These are phyloP conservation scores for Russula sp. DNA, from an alignment of 768 basidiomycete species.

Conservation along the genomic window DNA sequence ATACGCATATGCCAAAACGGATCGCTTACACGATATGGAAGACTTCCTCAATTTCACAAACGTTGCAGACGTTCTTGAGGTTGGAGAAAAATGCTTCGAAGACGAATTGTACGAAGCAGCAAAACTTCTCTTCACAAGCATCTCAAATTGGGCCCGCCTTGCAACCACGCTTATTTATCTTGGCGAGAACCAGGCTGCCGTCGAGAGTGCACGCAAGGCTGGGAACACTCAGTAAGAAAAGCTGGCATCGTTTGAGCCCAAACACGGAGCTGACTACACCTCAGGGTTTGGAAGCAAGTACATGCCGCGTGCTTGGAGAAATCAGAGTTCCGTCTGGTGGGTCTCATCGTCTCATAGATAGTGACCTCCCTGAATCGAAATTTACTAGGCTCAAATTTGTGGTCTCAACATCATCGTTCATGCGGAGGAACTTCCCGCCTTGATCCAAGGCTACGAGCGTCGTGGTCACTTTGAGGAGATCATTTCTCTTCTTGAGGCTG, in stretches of 20 bases:
- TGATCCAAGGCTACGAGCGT: slow-evolving; percentile 82
- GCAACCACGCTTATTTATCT: slow-evolving; percentile 98
- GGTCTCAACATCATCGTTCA: slow-evolving; percentile 98
- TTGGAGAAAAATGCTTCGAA: slow-evolving; percentile 99
- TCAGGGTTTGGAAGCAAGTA: slow-evolving; percentile 99
- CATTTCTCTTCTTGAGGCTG: slow-evolving; percentile 86
- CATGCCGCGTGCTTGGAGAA: slow-evolving; percentile 98
- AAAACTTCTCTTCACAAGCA: slow-evolving; percentile 91
- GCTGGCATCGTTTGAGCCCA: background rate
- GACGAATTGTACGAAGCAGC: slow-evolving; percentile 97
- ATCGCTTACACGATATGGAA: slow-evolving; percentile 98
- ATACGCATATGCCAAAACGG: slow-evolving; percentile 97
- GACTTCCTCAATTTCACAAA: slow-evolving; percentile 99
- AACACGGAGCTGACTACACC: slow-evolving; percentile 17
- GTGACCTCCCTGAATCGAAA: slow-evolving; percentile 13
- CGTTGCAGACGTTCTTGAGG: slow-evolving; percentile 92
- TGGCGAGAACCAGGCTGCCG: slow-evolving; percentile 95
- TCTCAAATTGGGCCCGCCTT: slow-evolving; percentile 97
- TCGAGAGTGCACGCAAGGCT: slow-evolving; percentile 98
- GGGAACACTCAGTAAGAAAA: slow-evolving; percentile 89
- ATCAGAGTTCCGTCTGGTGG: slow-evolving; percentile 84
- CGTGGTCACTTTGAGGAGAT: slow-evolving; percentile 94
- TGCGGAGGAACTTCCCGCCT: slow-evolving; percentile 72
- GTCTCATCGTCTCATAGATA: slow-evolving; percentile 22
- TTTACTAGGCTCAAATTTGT: slow-evolving; percentile 84